Evolutionary conservation across 805 yeast genomes (phyloP).

Genomic region (Saccharomycopsis sp.): DNA sequence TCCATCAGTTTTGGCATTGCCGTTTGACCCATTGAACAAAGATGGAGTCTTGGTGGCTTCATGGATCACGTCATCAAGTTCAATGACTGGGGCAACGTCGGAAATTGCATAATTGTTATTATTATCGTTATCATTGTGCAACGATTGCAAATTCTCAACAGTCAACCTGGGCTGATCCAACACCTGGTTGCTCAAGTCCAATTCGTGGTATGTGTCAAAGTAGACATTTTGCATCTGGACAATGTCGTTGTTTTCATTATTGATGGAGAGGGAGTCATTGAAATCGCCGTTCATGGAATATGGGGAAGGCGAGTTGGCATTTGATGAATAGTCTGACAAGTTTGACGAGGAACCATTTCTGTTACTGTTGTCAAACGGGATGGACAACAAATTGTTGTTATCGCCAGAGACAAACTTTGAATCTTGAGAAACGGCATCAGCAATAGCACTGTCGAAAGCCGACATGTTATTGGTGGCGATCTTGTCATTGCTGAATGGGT

Average conservation of each 20-base stretch:
- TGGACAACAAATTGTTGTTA: slow-evolving; percentile 1
- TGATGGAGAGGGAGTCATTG: slow-evolving; percentile 9
- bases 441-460: background rate
- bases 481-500: slow-evolving; percentile 3
- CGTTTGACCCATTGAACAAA: slow-evolving; percentile 41
- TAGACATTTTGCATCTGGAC: slow-evolving; percentile 1
- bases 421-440: background rate
- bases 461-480: slow-evolving; percentile 4
- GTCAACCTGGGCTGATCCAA: slow-evolving; percentile 5
- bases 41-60: slow-evolving; percentile 44
- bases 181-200: background rate
- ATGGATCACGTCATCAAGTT: slow-evolving; percentile 24
- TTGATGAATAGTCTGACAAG: slow-evolving; percentile 13
- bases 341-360: slow-evolving; percentile 13
- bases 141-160: slow-evolving; percentile 15
- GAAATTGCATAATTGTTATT: background rate
- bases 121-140: background rate
- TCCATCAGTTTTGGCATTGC: slow-evolving; percentile 29
- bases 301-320: slow-evolving; percentile 10
- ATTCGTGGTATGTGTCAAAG: background rate
- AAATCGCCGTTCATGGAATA: slow-evolving; percentile 15
- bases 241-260: slow-evolving; percentile 5
- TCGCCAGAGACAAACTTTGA: too few relatives aligned
- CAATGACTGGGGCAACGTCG: slow-evolving; percentile 1
- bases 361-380: slow-evolving; percentile 2